phyloP scores from a whole-genome alignment of 768 basidiomycete genomes.

The Amanita molliuscula region DNA sequence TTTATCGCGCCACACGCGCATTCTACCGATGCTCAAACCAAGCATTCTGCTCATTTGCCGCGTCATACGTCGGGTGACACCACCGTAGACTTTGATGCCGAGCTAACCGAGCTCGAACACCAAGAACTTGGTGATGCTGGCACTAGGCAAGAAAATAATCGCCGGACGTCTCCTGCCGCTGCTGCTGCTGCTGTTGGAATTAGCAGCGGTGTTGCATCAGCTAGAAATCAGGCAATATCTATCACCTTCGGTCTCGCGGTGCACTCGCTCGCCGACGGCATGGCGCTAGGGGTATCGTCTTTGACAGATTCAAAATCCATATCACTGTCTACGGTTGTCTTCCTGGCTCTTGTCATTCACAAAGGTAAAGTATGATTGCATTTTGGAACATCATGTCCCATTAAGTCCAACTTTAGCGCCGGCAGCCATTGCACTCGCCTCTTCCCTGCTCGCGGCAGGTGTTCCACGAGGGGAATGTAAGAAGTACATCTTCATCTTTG shows the following conservation, averaged over 20 bases:
- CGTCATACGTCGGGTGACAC: slow-evolving; percentile 9
- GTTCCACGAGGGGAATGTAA: slow-evolving; percentile 60
- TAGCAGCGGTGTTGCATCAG: slow-evolving; percentile 7
- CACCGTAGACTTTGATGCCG: slow-evolving; percentile 49
- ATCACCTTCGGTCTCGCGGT: slow-evolving; percentile 80
- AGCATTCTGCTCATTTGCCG: slow-evolving; percentile 8
- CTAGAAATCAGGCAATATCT: slow-evolving; percentile 42
- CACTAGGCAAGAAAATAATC: background rate
- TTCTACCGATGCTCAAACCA: slow-evolving; percentile 12
- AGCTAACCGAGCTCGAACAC: slow-evolving; percentile 45
- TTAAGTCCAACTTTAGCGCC: slow-evolving; percentile 47
- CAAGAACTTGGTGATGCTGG: slow-evolving; percentile 7
- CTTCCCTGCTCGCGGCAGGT: slow-evolving; percentile 71
- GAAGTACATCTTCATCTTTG: slow-evolving; percentile 69
- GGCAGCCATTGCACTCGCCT: slow-evolving; percentile 81
- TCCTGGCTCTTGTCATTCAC: slow-evolving; percentile 84
- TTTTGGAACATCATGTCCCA: background rate
- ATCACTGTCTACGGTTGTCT: slow-evolving; percentile 70
- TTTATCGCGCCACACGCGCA: slow-evolving; percentile 43
- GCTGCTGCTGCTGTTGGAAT: slow-evolving; percentile 13
- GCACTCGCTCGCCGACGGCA: slow-evolving; percentile 87
- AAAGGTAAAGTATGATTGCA: slow-evolving; percentile 44
- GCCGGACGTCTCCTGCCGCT: slow-evolving; percentile 13
- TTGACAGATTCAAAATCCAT: slow-evolving; percentile 23
- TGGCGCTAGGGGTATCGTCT: slow-evolving; percentile 79